Evolutionary conservation across 805 yeast species (phyloP).

Genomic region (Sungouiozyma intestinalis): DNA sequence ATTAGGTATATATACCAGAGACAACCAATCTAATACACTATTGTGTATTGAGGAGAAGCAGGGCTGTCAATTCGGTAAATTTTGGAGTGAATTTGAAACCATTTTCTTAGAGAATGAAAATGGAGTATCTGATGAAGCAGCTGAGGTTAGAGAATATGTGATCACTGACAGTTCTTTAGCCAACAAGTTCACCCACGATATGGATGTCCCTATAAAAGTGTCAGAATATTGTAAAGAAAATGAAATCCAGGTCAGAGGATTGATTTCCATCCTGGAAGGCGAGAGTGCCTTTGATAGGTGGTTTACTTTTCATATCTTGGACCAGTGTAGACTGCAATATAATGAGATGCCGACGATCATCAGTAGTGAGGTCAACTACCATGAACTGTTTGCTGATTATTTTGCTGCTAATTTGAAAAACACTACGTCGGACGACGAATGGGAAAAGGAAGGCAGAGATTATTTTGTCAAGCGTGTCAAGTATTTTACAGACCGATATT

Average conservation of each 20-base stretch:
- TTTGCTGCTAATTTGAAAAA: constrained; percentile 41
- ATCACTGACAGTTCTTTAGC: constrained; percentile 11
- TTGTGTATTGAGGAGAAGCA: constrained; percentile 28
- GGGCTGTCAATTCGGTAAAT: constrained; percentile 18
- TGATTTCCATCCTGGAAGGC: constrained; percentile 28
- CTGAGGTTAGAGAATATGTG: constrained; percentile 12
- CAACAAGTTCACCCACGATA: constrained; percentile 11
- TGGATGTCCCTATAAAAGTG: constrained; percentile 20
- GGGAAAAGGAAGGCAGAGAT: constrained; percentile 38
- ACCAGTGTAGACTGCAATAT: constrained; percentile 26
- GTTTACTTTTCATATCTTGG: constrained; percentile 30
- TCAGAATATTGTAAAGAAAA: constrained; percentile 24
- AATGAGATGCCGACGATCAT: constrained; percentile 11
- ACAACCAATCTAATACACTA: constrained; percentile 9
- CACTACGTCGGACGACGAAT: constrained; percentile 36
- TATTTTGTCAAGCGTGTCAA: constrained; percentile 34
- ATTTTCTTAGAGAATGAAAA: constrained; percentile 6
- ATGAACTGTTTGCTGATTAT: constrained; percentile 30
- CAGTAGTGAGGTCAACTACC: constrained; percentile 10
- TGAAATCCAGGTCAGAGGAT: constrained; percentile 31
- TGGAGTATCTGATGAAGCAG: constrained; percentile 4
- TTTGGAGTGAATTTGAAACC: constrained; percentile 22
- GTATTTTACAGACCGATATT: constrained; percentile 39
- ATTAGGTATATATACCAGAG: constrained; percentile 31
- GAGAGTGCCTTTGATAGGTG: constrained; percentile 28